Base-by-base conservation (phyloP, 2,329 filamentous ascomycete species). In the Massarina eburnea region DNA sequence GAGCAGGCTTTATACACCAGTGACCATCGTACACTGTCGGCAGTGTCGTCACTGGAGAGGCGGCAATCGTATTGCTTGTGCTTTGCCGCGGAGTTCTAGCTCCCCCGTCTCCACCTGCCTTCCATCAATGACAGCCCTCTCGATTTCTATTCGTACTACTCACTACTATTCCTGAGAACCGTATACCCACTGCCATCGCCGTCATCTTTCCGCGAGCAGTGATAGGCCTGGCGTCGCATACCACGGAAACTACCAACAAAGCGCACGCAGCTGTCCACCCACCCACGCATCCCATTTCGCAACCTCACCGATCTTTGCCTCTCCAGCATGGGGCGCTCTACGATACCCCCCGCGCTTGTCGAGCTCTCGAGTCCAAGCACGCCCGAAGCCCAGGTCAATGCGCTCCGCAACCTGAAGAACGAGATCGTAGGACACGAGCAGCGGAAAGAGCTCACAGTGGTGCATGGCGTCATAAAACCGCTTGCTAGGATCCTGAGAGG, bases 401-500 rank as follows among this genome's bases (percentile, higher is more conserved):
- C 84, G 39, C 77, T 96, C 35, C 83, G 85, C 54, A 76, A 78
- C 33, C 75, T 99, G 22, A 97, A 96, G 75, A 94, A 96, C 70
- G 88, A 94, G 52, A 80, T 95, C 38, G 84, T 96, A 49, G 94
- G 94, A 19, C 90, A 97, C 70, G 80, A 87, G 26, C 85, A 92
- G 68, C 85, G 86, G 68, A 99, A 99, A 72, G 86, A 92, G 71
- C 72, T 82, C 45, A 91, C 86, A 76, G 79, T 96, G 32, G 77
- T 76, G 46, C 74, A 82, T 43, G 91, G 91, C 15, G 76, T 89
- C 21, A 71, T 94, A 37, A 79, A 82, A 42, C 79, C 80, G 26
- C 73, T 88, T 39, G 76, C 82, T 21, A 74, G 76, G 27, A 68
- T 82, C 41, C 69, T 86, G 30, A 68, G 70, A 44, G 64, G 64